Base-by-base conservation (phyloP, 1,284 basidiomycete genomes). In the Abortiporus biennis region DNA sequence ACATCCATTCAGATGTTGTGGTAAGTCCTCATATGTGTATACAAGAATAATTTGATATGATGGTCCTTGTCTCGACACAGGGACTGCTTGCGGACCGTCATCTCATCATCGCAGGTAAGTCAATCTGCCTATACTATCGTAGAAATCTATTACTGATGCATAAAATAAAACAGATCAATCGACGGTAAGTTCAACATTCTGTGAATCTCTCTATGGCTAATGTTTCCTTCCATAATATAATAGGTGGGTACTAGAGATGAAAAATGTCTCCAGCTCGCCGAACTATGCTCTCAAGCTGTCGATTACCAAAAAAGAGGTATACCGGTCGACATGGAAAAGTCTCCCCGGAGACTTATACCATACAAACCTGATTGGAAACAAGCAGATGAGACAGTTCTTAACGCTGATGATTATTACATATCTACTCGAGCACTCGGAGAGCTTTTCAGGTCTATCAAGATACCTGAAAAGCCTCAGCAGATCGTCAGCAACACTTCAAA, bases 1-100 rank as follows among this genome's bases (percentile, higher is more conserved):
- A 85, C 46, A 85, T 88, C 50, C 73, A 81, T 47, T 85, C 81
- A 0, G 85, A 90, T 53, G 71, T 84, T 25, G n/a, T n/a, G n/a
- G n/a, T n/a, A n/a, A n/a, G n/a, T n/a, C n/a, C n/a, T n/a, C n/a
- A n/a, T n/a, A n/a, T n/a, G n/a, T n/a, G n/a, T n/a, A n/a, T n/a
- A n/a, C n/a, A n/a, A n/a, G n/a, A n/a, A n/a, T n/a, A n/a, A n/a
- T n/a, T 48, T 46, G 44, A 15, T 17, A 44, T 45, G 1, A 78
- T 77, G 1, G 64, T 78, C 9, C 65, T 80, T 23, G 71, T 74
- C 1, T 73, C 62, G 3, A 74, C 72, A 45, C 77, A 74, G 72
- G 56, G 78, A 13, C 61, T 77, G 19, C 76, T 82, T 22, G 76
- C 83, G 0, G 87, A 91, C 54, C 69, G 73, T 48, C 74, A 71